These are phyloP conservation scores for Scenedesmus sp. DNA, from an alignment of 163 green algal genomes.

Conservation along the genomic window DNA sequence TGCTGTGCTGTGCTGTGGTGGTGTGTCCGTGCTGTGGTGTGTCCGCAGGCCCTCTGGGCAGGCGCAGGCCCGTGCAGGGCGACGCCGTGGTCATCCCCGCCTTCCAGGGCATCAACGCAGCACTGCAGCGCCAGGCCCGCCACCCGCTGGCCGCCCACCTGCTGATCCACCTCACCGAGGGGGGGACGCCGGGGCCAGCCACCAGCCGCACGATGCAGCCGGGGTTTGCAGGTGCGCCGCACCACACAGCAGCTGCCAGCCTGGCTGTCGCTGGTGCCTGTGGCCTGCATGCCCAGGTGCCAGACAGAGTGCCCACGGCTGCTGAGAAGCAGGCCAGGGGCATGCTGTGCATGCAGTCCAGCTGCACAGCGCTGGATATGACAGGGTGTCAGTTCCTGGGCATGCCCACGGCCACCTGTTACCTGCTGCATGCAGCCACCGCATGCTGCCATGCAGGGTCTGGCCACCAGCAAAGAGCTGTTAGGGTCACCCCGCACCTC, in stretches of 20 bases:
- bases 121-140: conserved; percentile 42
- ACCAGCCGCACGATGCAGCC: not conserved
- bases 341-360: no score
- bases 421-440: not conserved
- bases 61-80: not conserved
- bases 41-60: not conserved
- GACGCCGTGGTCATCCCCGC: conserved; percentile 40
- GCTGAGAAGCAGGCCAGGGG: no score
- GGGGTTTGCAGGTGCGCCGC: not conserved
- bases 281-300: no score
- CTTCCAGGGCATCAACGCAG: conserved; percentile 41
- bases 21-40: no score
- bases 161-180: conserved; percentile 80
- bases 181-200: conserved; percentile 44
- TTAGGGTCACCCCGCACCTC: not conserved
- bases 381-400: no score
- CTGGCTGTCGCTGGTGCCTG: no score
- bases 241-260: no score
- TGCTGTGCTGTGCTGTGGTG: not conserved
- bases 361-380: no score
- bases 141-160: conserved; percentile 78
- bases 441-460: not conserved
- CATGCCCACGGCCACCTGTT: no score
- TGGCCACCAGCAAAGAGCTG: not conserved
- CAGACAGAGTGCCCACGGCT: no score